Evolutionary conservation across 2,329 filamentous ascomycete species (phyloP).

Genomic region (Exophiala dermatitidis): DNA sequence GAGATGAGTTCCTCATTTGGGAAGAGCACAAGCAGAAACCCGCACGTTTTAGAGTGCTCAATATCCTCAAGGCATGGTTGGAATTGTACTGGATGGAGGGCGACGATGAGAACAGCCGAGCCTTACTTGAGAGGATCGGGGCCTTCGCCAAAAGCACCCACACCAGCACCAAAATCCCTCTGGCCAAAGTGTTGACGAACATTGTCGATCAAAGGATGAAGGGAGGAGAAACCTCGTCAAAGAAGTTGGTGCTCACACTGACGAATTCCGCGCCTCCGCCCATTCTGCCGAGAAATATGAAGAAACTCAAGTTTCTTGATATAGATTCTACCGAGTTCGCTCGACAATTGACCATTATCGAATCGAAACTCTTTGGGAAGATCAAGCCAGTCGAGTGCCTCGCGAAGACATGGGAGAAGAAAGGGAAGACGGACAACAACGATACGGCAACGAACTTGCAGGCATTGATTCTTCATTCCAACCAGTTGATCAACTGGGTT

Average conservation of each 20-base stretch:
- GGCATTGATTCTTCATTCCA: slow-evolving; percentile 91
- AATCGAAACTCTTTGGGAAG: slow-evolving; percentile 88
- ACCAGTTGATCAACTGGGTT: slow-evolving; percentile 98
- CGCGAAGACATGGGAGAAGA: slow-evolving; percentile 99
- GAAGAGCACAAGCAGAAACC: slow-evolving; percentile 90
- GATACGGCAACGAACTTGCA: slow-evolving; percentile 93
- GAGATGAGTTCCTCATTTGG: slow-evolving; percentile 76
- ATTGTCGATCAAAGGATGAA: slow-evolving; percentile 81
- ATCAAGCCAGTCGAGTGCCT: slow-evolving; percentile 93
- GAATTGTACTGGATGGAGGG: slow-evolving; percentile 99
- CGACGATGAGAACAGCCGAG: slow-evolving; percentile 71
- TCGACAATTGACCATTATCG: slow-evolving; percentile 94
- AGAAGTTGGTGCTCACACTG: slow-evolving; percentile 78
- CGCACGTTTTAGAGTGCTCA: slow-evolving; percentile 91
- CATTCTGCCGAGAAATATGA: slow-evolving; percentile 98
- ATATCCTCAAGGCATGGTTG: slow-evolving; percentile 97
- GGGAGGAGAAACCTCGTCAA: slow-evolving; percentile 79
- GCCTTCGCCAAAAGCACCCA: slow-evolving; percentile 87
- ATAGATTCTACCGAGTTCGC: slow-evolving; percentile 95
- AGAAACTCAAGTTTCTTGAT: slow-evolving; percentile 96
- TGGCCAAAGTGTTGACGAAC: slow-evolving; percentile 73
- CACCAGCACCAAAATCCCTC: slow-evolving; percentile 86
- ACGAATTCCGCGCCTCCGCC: slow-evolving; percentile 75
- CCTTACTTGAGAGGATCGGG: slow-evolving; percentile 81
- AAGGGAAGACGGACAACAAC: slow-evolving; percentile 64